Evolutionary conservation across 2,329 filamentous ascomycete species (phyloP).

Genomic region (Pyrenophora seminiperda): DNA sequence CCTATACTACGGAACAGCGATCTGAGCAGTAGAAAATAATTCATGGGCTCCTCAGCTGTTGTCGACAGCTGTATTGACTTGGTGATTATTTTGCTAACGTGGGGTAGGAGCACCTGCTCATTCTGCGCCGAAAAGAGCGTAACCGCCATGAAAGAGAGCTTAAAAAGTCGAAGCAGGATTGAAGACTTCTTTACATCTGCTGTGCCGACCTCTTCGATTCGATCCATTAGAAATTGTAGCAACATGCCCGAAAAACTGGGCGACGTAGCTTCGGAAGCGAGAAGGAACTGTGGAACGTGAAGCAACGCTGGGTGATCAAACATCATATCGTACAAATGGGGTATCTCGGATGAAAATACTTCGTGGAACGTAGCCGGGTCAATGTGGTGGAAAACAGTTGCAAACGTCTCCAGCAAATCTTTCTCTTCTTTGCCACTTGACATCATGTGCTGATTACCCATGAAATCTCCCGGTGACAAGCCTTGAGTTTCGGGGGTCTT

Average conservation of each 20-base stretch:
- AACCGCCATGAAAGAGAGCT: conserved; percentile 98
- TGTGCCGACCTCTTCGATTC: conserved; percentile 92
- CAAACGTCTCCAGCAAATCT: conserved; percentile 94
- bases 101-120: conserved; percentile 90
- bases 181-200: conserved; percentile 90
- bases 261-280: conserved; percentile 97
- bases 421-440: conserved; percentile 96
- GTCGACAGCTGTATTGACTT: conserved; percentile 96
- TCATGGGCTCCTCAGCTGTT: conserved; percentile 95
- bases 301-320: conserved; percentile 93
- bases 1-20: conserved; percentile 96
- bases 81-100: conserved; percentile 96
- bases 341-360: conserved; percentile 97
- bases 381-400: conserved; percentile 97
- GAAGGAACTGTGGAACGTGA: conserved; percentile 96
- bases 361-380: conserved; percentile 98
- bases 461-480: conserved; percentile 84
- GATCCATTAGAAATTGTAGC: conserved; percentile 94
- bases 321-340: conserved; percentile 95
- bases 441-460: conserved; percentile 93
- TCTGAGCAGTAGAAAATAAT: conserved; percentile 92
- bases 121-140: conserved; percentile 94
- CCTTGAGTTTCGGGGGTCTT: conserved; percentile 76
- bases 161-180: conserved; percentile 91
- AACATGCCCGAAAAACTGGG: conserved; percentile 98